A percentile compares a stretch with the other conserved stretches of the same genome.
Conservation (phyloP, 2,329 filamentous ascomycete genomes). For the Cladosporium sp. region DNA sequence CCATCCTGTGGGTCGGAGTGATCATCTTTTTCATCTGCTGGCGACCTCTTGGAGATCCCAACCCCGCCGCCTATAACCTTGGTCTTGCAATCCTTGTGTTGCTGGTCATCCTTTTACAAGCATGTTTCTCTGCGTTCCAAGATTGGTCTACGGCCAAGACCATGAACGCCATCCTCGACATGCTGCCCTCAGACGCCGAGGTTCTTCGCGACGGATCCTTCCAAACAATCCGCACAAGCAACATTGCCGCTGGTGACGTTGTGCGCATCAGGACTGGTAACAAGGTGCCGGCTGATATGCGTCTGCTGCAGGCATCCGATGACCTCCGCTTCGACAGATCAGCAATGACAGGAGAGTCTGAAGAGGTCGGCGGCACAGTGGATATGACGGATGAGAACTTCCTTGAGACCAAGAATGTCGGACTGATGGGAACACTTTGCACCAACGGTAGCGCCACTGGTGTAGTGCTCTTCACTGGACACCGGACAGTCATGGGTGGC, state of each 20-base stretch:
- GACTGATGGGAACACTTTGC: conserved; percentile 48
- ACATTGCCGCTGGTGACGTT: conserved; percentile 47
- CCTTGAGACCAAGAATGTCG: conserved; percentile 49
- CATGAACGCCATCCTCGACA: conserved; percentile 52
- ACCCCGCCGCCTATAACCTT: conserved; percentile 47
- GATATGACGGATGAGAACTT: conserved; percentile 47
- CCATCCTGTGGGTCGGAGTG: conserved; percentile 51
- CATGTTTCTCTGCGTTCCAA: conserved; percentile 51
- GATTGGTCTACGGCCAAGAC: conserved; percentile 52
- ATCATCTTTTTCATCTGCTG: conserved; percentile 55
- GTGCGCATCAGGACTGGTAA: conserved; percentile 45
- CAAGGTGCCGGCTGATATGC: conserved; percentile 48
- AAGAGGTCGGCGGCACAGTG: conserved; percentile 39
- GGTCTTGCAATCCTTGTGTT: conserved; percentile 51
- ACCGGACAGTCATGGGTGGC: conserved; percentile 46
- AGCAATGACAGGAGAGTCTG: conserved; percentile 48
- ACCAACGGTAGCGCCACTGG: conserved; percentile 47
- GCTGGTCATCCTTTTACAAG: conserved; percentile 52
- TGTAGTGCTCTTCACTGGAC: conserved; percentile 46
- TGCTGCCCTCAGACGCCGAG: conserved; percentile 49
- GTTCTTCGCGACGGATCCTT: conserved; percentile 39
- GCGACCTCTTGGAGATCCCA: conserved; percentile 49
- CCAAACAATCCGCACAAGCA: conserved; percentile 39
- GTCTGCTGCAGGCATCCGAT: conserved; percentile 45
- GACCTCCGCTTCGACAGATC: conserved; percentile 49